Evolutionary conservation across 2,329 filamentous ascomycete species (phyloP).

Genomic region (Talaromyces sp.): DNA sequence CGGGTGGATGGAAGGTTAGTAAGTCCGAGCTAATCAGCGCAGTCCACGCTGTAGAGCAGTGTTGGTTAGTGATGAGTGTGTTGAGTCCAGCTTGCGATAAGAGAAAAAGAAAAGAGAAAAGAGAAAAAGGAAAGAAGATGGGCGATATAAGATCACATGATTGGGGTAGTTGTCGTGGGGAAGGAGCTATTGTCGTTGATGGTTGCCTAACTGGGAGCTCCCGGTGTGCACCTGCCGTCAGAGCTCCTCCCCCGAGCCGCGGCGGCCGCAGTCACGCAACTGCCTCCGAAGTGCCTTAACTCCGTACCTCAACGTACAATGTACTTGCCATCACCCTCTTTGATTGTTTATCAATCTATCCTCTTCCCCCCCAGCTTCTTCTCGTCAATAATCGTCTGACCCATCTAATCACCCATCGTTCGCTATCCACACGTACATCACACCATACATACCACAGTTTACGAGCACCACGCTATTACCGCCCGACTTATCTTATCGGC

Average conservation of each 20-base stretch:
- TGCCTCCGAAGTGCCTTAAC: background rate
- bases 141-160: conserved; percentile 1
- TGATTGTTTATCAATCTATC: background rate
- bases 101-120: background rate
- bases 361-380: background rate
- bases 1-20: background rate
- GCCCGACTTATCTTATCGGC: conserved; percentile 9
- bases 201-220: conserved; percentile 14
- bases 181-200: conserved; percentile 6
- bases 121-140: background rate
- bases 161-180: conserved; percentile 6
- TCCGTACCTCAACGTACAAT: conserved; percentile 7
- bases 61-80: background rate
- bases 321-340: background rate
- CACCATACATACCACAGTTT: background rate
- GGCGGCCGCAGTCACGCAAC: background rate
- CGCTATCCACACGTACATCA: background rate
- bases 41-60: background rate
- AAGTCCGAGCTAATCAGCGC: background rate
- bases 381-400: background rate
- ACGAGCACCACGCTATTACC: background rate
- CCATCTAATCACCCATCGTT: background rate
- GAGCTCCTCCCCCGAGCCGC: conserved; percentile 8
- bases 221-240: conserved; percentile 7
- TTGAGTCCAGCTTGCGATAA: background rate